These are phyloP conservation scores for Penstemon newberryi DNA, from an alignment of 257 asterid genomes.

Conservation along the genomic window DNA sequence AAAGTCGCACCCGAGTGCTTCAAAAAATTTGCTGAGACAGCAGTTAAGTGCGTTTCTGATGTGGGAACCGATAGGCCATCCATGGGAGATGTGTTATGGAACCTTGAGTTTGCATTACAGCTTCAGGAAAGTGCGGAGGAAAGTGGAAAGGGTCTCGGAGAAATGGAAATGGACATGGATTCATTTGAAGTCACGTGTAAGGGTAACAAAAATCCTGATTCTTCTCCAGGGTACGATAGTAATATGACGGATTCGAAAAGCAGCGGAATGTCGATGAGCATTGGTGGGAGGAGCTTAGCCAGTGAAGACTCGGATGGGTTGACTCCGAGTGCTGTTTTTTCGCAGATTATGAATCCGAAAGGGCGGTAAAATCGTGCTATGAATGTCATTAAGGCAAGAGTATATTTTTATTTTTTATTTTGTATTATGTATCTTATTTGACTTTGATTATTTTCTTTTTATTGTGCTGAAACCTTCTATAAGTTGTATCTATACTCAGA, in stretches of 20 bases:
- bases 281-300: slow-evolving; percentile 84
- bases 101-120: slow-evolving; percentile 43
- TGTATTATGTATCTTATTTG: slow-evolving; percentile 20
- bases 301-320: slow-evolving; percentile 87
- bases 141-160: slow-evolving; percentile 59
- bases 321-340: slow-evolving; percentile 88
- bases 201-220: slow-evolving; percentile 61
- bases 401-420: too few relatives aligned
- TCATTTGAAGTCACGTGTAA: slow-evolving; percentile 45
- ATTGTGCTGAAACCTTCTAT: slow-evolving; percentile 28
- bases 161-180: slow-evolving; percentile 31
- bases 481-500: slow-evolving; percentile 34
- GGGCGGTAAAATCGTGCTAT: slow-evolving; percentile 51
- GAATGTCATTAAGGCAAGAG: too few relatives aligned
- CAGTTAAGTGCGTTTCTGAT: slow-evolving; percentile 38
- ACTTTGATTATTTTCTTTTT: slow-evolving; percentile 21
- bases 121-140: slow-evolving; percentile 73
- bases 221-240: slow-evolving; percentile 37
- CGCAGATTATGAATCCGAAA: slow-evolving; percentile 90
- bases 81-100: slow-evolving; percentile 50
- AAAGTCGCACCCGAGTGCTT: slow-evolving; percentile 40
- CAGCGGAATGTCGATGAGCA: slow-evolving; percentile 87
- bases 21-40: slow-evolving; percentile 40
- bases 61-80: slow-evolving; percentile 43
- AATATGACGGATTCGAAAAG: slow-evolving; percentile 61